Evolutionary conservation across 1,284 basidiomycete species (phyloP), one percentile per base, ranked within the genome.

Genomic region (Peniophora sp.): DNA sequence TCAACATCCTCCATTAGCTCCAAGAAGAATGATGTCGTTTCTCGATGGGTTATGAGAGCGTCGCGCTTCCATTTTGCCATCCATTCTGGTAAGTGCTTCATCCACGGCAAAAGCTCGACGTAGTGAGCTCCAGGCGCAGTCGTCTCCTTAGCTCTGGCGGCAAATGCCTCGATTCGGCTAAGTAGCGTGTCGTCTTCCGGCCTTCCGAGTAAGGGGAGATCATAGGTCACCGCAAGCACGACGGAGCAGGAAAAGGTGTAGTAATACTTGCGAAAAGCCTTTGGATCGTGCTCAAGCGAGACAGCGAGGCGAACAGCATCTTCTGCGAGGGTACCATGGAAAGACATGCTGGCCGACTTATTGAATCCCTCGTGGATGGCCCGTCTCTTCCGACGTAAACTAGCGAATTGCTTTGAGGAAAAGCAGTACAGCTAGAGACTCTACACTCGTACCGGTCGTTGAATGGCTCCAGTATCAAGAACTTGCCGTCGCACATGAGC

Each of bases 31-130:
- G 12, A 22, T 9, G n/a, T 45, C 23, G 44, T 16, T 14, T 16
- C 12, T 20, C 9, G 25, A n/a, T 23, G 44, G 20, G n/a, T 16
- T 9, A 10, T n/a, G 19, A 25, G 14, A 8, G 44, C 44, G 20
- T 45, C 44, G 6, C 44, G 44, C n/a, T 45, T 45, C 44, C 44
- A 45, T n/a, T 22, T 23, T 9, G 44, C 44, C 12, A 45, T 14
- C 44, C 44, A 51, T 48, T 48, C 52, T 12, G 53, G 53, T 5
- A 55, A 35, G 32, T 45, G 34, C 24, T 51, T 54, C 55, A 56
- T 56, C 55, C 55, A 56, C 10, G 55, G 54, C 45, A 56, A 53
- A 35, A 56, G 56, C 17, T 56, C 51, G 2, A 56, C 55, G 8
- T 53, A 14, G 46, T 56, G 51, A 11, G 55, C 51, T 3, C 55